Evolutionary conservation across 345 rosid genomes (phyloP).

Genomic region (Gossypium stocksii): DNA sequence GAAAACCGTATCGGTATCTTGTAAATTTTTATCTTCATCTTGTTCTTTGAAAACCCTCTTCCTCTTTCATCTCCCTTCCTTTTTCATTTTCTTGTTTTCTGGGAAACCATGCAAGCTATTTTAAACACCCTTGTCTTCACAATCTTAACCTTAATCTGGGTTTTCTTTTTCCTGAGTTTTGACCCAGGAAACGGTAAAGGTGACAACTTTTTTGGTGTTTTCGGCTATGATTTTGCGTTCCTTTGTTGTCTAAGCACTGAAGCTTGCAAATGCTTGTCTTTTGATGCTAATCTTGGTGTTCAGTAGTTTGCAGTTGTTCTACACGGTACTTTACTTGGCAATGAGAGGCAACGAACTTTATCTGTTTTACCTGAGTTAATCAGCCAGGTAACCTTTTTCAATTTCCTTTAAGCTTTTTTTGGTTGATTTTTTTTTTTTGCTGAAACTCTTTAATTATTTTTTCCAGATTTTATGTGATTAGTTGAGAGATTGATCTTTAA

Average conservation of each 20-base stretch:
- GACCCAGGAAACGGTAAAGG: background rate
- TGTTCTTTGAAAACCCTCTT: background rate
- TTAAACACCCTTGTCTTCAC: background rate
- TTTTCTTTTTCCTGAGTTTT: background rate
- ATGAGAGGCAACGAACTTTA: too few species aligned
- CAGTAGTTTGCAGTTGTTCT: too few species aligned
- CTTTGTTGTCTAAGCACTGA: background rate
- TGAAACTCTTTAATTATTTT: background rate
- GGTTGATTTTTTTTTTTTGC: background rate
- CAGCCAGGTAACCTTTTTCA: too few species aligned
- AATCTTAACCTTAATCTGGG: background rate
- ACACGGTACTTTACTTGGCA: too few species aligned
- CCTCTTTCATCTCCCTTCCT: background rate
- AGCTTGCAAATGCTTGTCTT: background rate
- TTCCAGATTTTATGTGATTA: conserved; percentile 26
- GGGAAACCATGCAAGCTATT: conserved; percentile 15
- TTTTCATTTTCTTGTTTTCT: background rate
- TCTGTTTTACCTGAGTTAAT: too few species aligned
- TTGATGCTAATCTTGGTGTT: too few species aligned
- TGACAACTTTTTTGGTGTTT: background rate
- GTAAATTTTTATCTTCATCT: conserved; percentile 5
- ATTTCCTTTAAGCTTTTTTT: background rate
- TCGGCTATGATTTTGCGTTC: background rate
- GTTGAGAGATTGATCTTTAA: conserved; percentile 7
- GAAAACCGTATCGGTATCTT: conserved; percentile 24